A percentile compares a stretch with the other conserved stretches of the same genome.
These are phyloP conservation scores for Taphrina flavorubra DNA, from an alignment of 1,139 yeast species.

Conservation along the genomic window DNA sequence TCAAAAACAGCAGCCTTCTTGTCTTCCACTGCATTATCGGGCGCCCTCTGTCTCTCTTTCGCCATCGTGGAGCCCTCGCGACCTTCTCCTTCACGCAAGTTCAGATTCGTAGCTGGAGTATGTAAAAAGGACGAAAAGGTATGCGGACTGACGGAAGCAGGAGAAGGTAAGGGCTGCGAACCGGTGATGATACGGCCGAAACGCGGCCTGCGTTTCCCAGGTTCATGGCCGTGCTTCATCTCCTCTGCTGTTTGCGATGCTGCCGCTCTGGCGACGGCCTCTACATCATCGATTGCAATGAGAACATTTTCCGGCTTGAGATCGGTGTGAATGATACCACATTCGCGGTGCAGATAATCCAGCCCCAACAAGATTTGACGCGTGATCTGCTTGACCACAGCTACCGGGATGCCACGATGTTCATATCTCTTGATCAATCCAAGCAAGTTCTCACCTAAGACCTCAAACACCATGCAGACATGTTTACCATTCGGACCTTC, in stretches of 20 bases:
- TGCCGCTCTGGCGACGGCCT: constrained; percentile 64
- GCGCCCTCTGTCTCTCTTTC: constrained; percentile 29
- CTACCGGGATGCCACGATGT: constrained; percentile 74
- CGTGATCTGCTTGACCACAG: constrained; percentile 78
- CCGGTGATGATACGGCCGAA: constrained; percentile 82
- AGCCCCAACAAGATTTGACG: constrained; percentile 76
- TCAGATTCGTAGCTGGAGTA: background rate
- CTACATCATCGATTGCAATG: constrained; percentile 78
- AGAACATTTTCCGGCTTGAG: constrained; percentile 89
- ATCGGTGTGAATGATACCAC: constrained; percentile 93
- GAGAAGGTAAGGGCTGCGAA: constrained; percentile 79
- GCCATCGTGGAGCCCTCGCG: constrained; percentile 38
- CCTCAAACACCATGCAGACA: constrained; percentile 89
- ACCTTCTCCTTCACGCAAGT: constrained; percentile 32
- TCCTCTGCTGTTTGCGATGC: constrained; percentile 51
- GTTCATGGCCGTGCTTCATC: constrained; percentile 44
- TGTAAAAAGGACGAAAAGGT: constrained; percentile 10
- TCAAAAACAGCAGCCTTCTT: constrained; percentile 6
- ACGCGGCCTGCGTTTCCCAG: constrained; percentile 60
- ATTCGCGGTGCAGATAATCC: constrained; percentile 79
- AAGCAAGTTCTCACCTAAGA: constrained; percentile 78
- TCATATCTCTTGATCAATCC: constrained; percentile 70
- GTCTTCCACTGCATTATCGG: background rate
- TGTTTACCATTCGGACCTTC: constrained; percentile 81
- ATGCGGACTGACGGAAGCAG: constrained; percentile 21